Evolutionary conservation across 2,329 filamentous ascomycete species (phyloP), one percentile per base, ranked within the genome.

Genomic region (Scedosporium apiospermum): DNA sequence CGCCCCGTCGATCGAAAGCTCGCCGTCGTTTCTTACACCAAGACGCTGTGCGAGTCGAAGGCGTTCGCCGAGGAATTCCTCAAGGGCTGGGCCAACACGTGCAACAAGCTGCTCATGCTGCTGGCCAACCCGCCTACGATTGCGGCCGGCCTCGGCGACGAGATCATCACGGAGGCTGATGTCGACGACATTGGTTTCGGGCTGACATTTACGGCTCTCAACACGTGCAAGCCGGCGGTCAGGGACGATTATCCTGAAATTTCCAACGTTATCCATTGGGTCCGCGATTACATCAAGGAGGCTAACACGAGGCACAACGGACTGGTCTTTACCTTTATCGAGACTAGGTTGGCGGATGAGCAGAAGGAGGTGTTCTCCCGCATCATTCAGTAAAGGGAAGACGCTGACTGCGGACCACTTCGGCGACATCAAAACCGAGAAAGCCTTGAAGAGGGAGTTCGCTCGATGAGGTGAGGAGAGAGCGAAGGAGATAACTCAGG

Each of bases 171-270:
- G 10, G 95, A 98, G 72, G 88, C 91, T 3, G 93, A 98, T 69
- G 90, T 96, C 27, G 95, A 99, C 69, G 95, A 99, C 72, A 87
- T 97, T 67, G 88, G 91, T 30, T 99, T 99, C 71, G 95, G 95
- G 27, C 87, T 97, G 66, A 93, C 92, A 7, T 99, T 96, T 76
- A 98, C 95, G 0, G 88, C 90, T 38, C 83, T 99, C 65, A 96
- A 93, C 77, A 97, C 93, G 0, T 95, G 93, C 78, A 91, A 88
- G 73, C 87, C 87, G 64, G 79, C 85, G 3, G 77, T 84, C 1
- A 82, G 81, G 60, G 95, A 98, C 72, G 89, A 93, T 21, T 98
- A 92, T 79, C 89, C 93, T 0, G 89, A 97, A 65, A 86, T 96
- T 14, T 82, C 85, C 4, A 88, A 92, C 62, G 89, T 92, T 64